Conservation (phyloP, 78 protist species). For the Pigoraptor vietnamica region DNA sequence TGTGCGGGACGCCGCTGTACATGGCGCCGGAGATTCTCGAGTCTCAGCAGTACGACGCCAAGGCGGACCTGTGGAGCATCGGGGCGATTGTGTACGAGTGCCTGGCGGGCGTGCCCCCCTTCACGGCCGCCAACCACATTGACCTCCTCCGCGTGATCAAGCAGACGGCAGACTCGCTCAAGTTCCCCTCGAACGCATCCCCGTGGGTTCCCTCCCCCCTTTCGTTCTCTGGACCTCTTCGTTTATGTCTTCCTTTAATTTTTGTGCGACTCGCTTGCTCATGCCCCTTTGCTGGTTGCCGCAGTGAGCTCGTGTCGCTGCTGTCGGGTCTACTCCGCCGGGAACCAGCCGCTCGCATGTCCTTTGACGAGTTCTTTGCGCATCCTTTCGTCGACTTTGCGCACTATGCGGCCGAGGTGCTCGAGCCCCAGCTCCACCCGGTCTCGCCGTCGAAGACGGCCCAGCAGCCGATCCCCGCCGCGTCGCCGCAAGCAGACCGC, state of each 20-base stretch:
- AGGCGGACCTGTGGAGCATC: slow-evolving; percentile 68
- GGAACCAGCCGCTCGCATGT: neutral
- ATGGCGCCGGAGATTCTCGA: slow-evolving; percentile 45
- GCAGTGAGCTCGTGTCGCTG: neutral
- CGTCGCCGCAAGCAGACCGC: neutral
- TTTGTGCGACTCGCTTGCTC: no score
- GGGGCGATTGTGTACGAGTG: slow-evolving; percentile 65
- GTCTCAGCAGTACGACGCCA: slow-evolving; percentile 27
- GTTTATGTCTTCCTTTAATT: no score
- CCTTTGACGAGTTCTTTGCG: neutral
- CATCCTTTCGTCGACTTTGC: neutral
- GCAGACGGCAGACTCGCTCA: neutral
- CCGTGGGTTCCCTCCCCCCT: no score
- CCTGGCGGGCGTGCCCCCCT: slow-evolving; percentile 48
- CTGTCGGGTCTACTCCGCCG: neutral
- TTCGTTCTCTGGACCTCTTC: no score
- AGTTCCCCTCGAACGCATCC: neutral
- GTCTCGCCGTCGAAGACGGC: neutral
- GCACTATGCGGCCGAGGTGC: neutral
- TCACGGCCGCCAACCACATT: slow-evolving; percentile 3
- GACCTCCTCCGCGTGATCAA: neutral
- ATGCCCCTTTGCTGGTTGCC: no score
- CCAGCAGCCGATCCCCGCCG: neutral
- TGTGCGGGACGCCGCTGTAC: slow-evolving; percentile 43
- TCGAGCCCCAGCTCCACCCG: neutral